Evolutionary conservation across 176 grass and related monocot genomes (phyloP).

Genomic region (Puccinellia tenuiflora): DNA sequence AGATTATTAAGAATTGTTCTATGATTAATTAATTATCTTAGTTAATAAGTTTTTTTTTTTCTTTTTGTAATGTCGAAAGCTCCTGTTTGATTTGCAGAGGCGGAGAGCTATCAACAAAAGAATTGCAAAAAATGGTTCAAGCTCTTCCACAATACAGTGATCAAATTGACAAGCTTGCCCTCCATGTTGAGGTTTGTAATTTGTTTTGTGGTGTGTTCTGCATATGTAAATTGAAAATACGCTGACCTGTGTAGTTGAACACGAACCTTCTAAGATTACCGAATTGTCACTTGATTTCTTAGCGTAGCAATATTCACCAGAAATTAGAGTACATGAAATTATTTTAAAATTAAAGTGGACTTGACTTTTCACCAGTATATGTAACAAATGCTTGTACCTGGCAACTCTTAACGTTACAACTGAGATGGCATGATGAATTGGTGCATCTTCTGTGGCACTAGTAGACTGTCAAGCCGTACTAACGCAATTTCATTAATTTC

Average conservation of each 20-base stretch:
- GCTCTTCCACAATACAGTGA: conserved; percentile 94
- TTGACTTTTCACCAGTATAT: not conserved
- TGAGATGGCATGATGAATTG: not conserved
- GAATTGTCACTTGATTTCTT: conserved; percentile 1
- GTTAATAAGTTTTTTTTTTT: not conserved
- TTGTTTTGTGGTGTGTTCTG: not conserved
- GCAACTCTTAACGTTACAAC: not conserved
- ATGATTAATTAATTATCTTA: not conserved
- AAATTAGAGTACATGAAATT: not conserved
- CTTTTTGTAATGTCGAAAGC: not conserved
- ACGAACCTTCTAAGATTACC: not conserved
- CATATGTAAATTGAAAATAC: not conserved
- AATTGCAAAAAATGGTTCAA: conserved; percentile 93
- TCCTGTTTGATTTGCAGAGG: conserved; percentile 39
- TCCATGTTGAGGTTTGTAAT: conserved; percentile 87
- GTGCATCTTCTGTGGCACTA: not conserved
- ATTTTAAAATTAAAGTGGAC: not conserved
- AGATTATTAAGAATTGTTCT: not conserved
- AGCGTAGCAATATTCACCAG: not conserved
- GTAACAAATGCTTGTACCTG: not conserved
- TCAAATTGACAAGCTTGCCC: conserved; percentile 94
- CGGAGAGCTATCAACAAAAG: conserved; percentile 79
- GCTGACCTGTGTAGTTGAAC: not conserved
- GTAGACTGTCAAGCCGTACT: not conserved
- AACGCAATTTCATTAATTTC: not conserved